Percentiles rank a stretch among this genome's conserved stretches.
These are phyloP conservation scores for Geotrichum reessii DNA, from an alignment of 1,139 yeast genomes.

Conservation along the genomic window DNA sequence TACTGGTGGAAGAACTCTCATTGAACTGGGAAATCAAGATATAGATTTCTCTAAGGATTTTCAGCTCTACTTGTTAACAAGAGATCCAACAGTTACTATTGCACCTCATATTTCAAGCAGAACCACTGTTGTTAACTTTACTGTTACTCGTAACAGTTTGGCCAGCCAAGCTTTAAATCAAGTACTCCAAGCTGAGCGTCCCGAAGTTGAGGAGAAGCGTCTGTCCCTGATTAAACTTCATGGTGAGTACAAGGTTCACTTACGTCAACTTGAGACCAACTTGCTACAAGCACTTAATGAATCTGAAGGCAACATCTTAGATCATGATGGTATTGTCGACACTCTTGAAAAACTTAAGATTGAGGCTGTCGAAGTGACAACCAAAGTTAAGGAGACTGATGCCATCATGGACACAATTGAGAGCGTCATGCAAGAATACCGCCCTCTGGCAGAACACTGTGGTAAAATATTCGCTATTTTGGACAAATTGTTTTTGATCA, in stretches of 20 bases:
- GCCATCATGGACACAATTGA: slow-evolving; percentile 52
- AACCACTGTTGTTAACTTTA: slow-evolving; percentile 60
- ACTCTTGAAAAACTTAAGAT: slow-evolving; percentile 60
- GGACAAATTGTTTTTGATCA: slow-evolving; percentile 41
- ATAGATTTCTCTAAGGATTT: slow-evolving; percentile 67
- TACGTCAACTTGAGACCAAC: slow-evolving; percentile 55
- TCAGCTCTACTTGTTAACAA: slow-evolving; percentile 54
- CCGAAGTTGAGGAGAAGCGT: slow-evolving; percentile 62
- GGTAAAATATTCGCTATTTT: slow-evolving; percentile 47
- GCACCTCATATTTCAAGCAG: slow-evolving; percentile 58
- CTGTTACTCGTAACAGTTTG: slow-evolving; percentile 62
- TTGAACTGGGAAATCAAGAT: slow-evolving; percentile 56
- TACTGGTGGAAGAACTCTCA: slow-evolving; percentile 65
- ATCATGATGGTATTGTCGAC: slow-evolving; percentile 54
- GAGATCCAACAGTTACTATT: slow-evolving; percentile 47
- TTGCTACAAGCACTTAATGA: slow-evolving; percentile 55
- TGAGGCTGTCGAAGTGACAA: slow-evolving; percentile 53
- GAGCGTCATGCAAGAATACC: slow-evolving; percentile 43
- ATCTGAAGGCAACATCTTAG: slow-evolving; percentile 59
- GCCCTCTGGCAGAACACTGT: slow-evolving; percentile 52
- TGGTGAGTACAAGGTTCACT: slow-evolving; percentile 52
- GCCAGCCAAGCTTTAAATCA: slow-evolving; percentile 58
- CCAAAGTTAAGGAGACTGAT: slow-evolving; percentile 51
- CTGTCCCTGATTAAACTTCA: slow-evolving; percentile 49
- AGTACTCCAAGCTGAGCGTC: slow-evolving; percentile 51